These are phyloP conservation scores for Microbotryum scabiosae DNA, from an alignment of 1,284 basidiomycete genomes.

Conservation along the genomic window DNA sequence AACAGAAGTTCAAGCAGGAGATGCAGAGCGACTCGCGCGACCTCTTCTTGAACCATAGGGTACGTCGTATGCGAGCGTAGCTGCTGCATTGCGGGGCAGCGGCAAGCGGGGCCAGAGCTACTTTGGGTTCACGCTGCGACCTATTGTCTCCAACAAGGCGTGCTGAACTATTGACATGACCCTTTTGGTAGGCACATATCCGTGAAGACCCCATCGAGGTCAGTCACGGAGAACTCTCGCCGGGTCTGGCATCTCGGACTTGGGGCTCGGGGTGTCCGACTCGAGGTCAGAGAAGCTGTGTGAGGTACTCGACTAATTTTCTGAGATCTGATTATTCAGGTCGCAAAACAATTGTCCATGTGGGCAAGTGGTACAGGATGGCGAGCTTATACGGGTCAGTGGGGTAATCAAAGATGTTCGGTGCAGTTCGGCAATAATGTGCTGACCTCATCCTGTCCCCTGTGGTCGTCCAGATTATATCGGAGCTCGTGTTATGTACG, in stretches of 20 bases:
- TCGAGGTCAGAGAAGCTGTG: not conserved
- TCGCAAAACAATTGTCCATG: conserved; percentile 23
- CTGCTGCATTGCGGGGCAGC: too few relatives aligned
- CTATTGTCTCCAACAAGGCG: too few relatives aligned
- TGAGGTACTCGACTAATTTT: not conserved
- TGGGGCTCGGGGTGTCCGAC: not conserved
- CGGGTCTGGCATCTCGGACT: not conserved
- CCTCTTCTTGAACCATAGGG: too few relatives aligned
- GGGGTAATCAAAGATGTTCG: not conserved
- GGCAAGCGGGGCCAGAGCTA: too few relatives aligned
- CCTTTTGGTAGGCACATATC: not conserved
- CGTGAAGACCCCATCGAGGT: conserved; percentile 26
- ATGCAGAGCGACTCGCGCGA: too few relatives aligned
- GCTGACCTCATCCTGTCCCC: too few relatives aligned
- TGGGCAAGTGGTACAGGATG: conserved; percentile 27
- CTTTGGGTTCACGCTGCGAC: too few relatives aligned
- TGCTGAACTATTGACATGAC: too few relatives aligned
- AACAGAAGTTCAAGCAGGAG: too few relatives aligned
- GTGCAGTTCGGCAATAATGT: not conserved
- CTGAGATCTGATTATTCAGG: not conserved
- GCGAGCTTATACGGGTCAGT: conserved; percentile 19
- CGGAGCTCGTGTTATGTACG: conserved; percentile 23
- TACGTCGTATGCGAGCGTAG: too few relatives aligned
- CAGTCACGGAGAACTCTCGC: not conserved
- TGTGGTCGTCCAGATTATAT: conserved; percentile 18